phyloP scores from a whole-genome alignment of 2,329 filamentous ascomycete species.

The Fusarium mundagurra region DNA sequence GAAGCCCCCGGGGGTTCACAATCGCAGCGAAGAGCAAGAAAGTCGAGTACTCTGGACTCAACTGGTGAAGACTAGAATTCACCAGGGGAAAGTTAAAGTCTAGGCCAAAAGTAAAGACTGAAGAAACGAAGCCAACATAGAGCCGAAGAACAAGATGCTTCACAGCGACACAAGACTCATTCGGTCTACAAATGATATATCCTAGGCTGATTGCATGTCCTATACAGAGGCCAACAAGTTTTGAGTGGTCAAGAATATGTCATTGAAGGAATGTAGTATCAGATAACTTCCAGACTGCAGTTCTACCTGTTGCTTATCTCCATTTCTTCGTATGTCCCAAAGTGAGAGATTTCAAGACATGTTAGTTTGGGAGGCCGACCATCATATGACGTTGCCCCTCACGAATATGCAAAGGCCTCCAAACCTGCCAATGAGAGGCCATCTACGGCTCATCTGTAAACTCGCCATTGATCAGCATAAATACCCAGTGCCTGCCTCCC shows the following conservation, averaged over 20 bases:
- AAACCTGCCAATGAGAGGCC: constrained; percentile 11
- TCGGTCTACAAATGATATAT: not conserved
- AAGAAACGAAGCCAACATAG: not conserved
- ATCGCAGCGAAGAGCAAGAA: not conserved
- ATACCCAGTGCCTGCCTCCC: not conserved
- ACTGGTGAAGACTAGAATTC: not conserved
- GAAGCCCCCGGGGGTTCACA: not conserved
- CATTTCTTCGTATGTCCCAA: not conserved
- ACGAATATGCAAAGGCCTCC: constrained; percentile 18
- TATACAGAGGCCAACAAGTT: not conserved
- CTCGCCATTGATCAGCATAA: not conserved
- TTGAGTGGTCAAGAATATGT: too few relatives aligned
- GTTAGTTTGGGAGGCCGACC: constrained; percentile 11
- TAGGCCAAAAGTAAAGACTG: not conserved
- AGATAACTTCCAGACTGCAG: accelerated
- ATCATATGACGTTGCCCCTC: constrained; percentile 5
- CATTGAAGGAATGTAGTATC: accelerated
- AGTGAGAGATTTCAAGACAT: not conserved
- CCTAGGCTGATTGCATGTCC: not conserved
- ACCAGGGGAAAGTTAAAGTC: not conserved
- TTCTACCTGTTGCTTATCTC: not conserved
- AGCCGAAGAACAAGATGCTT: accelerated
- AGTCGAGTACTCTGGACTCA: not conserved
- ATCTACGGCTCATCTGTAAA: not conserved
- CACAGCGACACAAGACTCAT: not conserved